Evolutionary conservation across 1,284 basidiomycete genomes (phyloP), one percentile per base, ranked within the genome.

Genomic region (Mycena citricolor): DNA sequence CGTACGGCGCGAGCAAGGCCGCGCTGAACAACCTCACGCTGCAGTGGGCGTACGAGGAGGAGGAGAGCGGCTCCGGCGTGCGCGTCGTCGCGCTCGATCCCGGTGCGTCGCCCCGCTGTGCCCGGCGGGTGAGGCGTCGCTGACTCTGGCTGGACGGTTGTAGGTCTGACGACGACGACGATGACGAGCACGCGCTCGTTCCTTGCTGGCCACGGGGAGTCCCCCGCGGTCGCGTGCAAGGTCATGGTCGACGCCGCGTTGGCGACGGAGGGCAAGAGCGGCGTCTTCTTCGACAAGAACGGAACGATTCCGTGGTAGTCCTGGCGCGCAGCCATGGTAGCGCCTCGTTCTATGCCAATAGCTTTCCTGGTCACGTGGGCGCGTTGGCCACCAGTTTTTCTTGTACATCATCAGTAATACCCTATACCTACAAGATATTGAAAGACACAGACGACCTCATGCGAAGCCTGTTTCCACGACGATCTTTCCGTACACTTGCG

Each of bases 231-330:
- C 11, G 28, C 26, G 5, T 25, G 12, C 8, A 8, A 31, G 28
- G 23, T 39, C 26, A 39, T 39, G 8, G 38, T 39, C 16, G 11
- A 39, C 8, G 23, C 38, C 13, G 38, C 38, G 28, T 19, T 39
- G 10, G 38, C 8, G 26, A 21, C 29, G 28, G 28, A 25, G 10
- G 38, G 38, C 31, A 86, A 89, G 52, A 8, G 17, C 32, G 47
- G 20, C 20, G 19, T 19, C 25, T 37, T 42, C 16, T 35, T 52
- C 39, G 20, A 32, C 29, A 28, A 14, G n/a, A n/a, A 14, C 32
- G 35, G 28, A 39, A 21, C 12, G 14, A 16, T 23, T 13, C 24
- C 22, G 25, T 16, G 25, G 20, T 19, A 42, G n/a, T n/a, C n/a
- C n/a, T n/a, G n/a, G n/a, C n/a, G n/a, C n/a, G n/a, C n/a, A n/a